Percentiles rank a stretch among this genome's conserved stretches.
Conservation (phyloP, 2,329 filamentous ascomycete species). For the Talaromyces sp. region DNA sequence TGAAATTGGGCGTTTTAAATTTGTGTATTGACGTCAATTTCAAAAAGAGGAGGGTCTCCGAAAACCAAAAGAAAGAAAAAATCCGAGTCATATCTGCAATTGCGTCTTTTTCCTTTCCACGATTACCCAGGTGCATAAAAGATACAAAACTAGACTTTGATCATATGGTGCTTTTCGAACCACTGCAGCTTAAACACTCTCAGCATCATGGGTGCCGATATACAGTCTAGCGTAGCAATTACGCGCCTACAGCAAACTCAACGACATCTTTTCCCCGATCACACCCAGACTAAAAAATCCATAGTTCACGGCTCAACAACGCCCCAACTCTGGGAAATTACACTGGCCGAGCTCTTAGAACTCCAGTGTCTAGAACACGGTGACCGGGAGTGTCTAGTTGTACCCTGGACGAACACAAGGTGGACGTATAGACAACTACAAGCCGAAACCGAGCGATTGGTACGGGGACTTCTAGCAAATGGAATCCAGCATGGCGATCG, state of each 20-base stretch:
- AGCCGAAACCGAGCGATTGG: constrained; percentile 59
- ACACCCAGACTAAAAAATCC: constrained; percentile 39
- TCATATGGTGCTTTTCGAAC: no score
- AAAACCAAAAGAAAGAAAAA: neutral
- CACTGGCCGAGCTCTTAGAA: constrained; percentile 68
- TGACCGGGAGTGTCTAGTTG: constrained; percentile 65
- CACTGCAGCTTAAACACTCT: neutral
- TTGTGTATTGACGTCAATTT: neutral
- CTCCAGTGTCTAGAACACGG: constrained; percentile 66
- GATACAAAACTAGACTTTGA: neutral
- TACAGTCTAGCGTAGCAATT: constrained; percentile 18
- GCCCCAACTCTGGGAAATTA: constrained; percentile 67
- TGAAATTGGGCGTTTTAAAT: neutral
- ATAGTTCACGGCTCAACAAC: constrained; percentile 66
- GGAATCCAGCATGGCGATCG: constrained; percentile 67
- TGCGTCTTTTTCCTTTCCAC: neutral
- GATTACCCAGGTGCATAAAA: neutral
- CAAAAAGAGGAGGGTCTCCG: neutral
- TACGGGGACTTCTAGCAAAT: constrained; percentile 63
- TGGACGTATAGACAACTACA: constrained; percentile 69
- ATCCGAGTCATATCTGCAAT: neutral
- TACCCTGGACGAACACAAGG: constrained; percentile 70
- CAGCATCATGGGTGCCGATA: constrained; percentile 7
- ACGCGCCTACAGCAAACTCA: constrained; percentile 24
- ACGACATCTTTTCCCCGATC: constrained; percentile 26